These are phyloP conservation scores for Trichoderma sp. DNA, from an alignment of 2,329 filamentous ascomycete genomes.

Conservation along the genomic window DNA sequence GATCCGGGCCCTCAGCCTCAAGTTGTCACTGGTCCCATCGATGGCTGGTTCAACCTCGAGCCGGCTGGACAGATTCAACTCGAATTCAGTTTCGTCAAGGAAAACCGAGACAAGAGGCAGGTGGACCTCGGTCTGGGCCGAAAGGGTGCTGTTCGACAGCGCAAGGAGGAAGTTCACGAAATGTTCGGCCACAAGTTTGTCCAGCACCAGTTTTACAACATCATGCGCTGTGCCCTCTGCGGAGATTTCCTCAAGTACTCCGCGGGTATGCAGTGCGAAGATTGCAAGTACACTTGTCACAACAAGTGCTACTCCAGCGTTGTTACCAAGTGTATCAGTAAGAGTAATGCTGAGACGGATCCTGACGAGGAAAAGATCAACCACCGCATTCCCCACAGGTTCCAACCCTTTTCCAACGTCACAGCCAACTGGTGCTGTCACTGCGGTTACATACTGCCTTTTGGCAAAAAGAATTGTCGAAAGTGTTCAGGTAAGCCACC, in stretches of 20 bases:
- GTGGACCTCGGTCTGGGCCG: constrained; percentile 90
- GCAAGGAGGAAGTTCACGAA: constrained; percentile 97
- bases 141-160: constrained; percentile 94
- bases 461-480: constrained; percentile 92
- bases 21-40: constrained; percentile 65
- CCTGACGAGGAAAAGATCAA: constrained; percentile 99
- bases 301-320: constrained; percentile 96
- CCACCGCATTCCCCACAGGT: constrained; percentile 96
- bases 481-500: constrained; percentile 76
- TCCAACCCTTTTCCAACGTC: constrained; percentile 95
- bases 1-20: constrained; percentile 48
- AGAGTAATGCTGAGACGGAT: constrained; percentile 97
- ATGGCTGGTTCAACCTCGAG: constrained; percentile 96
- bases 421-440: constrained; percentile 99
- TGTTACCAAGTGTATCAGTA: constrained; percentile 99
- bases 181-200: constrained; percentile 99
- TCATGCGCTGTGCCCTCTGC: constrained; percentile 98
- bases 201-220: constrained; percentile 99
- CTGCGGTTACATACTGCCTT: constrained; percentile 92
- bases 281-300: constrained; percentile 99
- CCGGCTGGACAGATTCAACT: constrained; percentile 91
- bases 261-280: constrained; percentile 97
- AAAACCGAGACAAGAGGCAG: constrained; percentile 76
- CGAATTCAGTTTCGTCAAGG: constrained; percentile 88
- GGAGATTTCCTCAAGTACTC: constrained; percentile 99